A percentile compares a stretch with the other conserved stretches of the same genome.
Evolutionary conservation across 2,329 filamentous ascomycete genomes (phyloP).

Genomic region (Ceratocystis colombiana): DNA sequence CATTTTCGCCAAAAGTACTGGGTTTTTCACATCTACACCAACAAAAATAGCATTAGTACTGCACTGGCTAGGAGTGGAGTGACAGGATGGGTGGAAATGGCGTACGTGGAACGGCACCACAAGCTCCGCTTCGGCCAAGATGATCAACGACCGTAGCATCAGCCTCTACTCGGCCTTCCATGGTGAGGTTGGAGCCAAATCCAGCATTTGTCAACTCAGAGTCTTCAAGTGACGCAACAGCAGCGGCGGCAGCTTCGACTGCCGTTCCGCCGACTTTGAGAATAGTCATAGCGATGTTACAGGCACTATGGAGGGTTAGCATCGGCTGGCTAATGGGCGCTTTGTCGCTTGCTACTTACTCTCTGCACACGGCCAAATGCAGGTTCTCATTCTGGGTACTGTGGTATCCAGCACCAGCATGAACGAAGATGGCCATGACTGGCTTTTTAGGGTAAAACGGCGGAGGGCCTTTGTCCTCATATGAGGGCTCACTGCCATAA

Average conservation of each 20-base stretch:
- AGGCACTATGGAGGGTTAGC: constrained; percentile 19
- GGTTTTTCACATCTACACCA: constrained; percentile 72
- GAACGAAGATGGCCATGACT: constrained; percentile 75
- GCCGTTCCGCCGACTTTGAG: constrained; percentile 69
- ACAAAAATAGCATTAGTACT: constrained; percentile 18
- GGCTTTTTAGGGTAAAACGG: constrained; percentile 27
- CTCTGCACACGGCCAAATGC: constrained; percentile 76
- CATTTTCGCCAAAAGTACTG: constrained; percentile 73
- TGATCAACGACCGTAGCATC: constrained; percentile 93
- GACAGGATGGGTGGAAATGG: background rate
- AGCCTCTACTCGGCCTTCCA: constrained; percentile 85
- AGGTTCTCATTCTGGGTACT: constrained; percentile 73
- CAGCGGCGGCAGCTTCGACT: constrained; percentile 79
- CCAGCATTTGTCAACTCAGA: constrained; percentile 94
- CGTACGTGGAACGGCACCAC: constrained; percentile 78
- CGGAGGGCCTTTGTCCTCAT: constrained; percentile 2
- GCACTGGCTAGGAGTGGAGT: background rate
- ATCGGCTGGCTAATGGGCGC: background rate
- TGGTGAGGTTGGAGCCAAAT: constrained; percentile 86
- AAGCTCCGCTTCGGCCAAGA: constrained; percentile 80
- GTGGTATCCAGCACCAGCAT: constrained; percentile 91
- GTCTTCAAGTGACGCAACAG: constrained; percentile 80
- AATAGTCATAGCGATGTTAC: constrained; percentile 33
- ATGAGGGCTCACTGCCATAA: constrained; percentile 8
- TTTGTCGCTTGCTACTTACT: constrained; percentile 51